phyloP scores from a whole-genome alignment of 2,329 filamentous ascomycete species.

The Clonostachys rhizophaga region DNA sequence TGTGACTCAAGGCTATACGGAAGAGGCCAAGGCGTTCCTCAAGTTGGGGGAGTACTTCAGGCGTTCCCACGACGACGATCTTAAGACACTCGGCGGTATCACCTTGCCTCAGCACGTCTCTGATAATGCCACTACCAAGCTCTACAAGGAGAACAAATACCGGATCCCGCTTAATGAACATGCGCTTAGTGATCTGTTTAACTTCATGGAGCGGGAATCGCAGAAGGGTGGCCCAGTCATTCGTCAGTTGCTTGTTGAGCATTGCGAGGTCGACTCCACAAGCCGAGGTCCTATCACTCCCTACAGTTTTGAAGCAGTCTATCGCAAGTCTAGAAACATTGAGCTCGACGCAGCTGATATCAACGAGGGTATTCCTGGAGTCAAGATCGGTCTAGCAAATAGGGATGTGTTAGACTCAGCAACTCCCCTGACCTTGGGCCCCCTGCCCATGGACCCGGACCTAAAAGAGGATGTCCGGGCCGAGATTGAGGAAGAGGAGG shows the following conservation, averaged over 20 bases:
- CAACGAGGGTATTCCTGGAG: constrained; percentile 60
- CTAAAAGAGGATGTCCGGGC: constrained; percentile 81
- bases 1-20: constrained; percentile 64
- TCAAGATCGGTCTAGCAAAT: constrained; percentile 57
- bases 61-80: constrained; percentile 72
- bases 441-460: constrained; percentile 77
- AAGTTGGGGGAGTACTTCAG: constrained; percentile 67
- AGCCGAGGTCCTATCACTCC: constrained; percentile 59
- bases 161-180: constrained; percentile 84
- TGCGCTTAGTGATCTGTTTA: constrained; percentile 76
- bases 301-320: constrained; percentile 57
- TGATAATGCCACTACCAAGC: constrained; percentile 70
- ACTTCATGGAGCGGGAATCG: constrained; percentile 83
- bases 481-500: constrained; percentile 82
- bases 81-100: constrained; percentile 70
- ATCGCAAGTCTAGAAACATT: constrained; percentile 50
- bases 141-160: constrained; percentile 86
- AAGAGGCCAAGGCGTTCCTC: constrained; percentile 72
- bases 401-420: constrained; percentile 53
- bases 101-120: constrained; percentile 73
- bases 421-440: constrained; percentile 67
- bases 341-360: constrained; percentile 61
- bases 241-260: constrained; percentile 62
- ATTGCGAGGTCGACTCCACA: constrained; percentile 54
- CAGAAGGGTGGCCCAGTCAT: constrained; percentile 77